Evolutionary conservation across 306 rosid species (phyloP).

Genomic region (Echinosophora koreensis): DNA sequence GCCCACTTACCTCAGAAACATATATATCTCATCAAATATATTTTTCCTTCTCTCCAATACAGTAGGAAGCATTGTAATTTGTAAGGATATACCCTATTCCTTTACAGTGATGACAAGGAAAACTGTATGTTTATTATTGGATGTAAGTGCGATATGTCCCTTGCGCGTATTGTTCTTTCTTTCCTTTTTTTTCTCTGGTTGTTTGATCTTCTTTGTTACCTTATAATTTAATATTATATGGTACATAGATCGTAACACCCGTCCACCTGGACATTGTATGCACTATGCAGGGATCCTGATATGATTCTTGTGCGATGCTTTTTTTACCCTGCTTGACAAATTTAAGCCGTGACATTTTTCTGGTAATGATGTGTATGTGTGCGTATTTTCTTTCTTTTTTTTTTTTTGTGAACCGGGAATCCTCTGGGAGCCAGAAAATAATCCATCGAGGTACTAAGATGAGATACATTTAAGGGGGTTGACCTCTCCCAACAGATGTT

Average conservation of each 20-base stretch:
- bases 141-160: background rate
- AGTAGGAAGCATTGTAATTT: background rate
- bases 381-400: background rate
- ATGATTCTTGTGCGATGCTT: background rate
- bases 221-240: background rate
- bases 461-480: no score
- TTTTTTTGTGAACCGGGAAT: no score
- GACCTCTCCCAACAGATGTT: no score
- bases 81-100: background rate
- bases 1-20: no score
- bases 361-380: background rate
- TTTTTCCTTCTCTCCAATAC: background rate
- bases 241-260: no score
- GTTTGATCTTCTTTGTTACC: background rate
- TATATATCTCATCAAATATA: no score
- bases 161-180: background rate
- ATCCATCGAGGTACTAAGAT: no score
- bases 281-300: background rate
- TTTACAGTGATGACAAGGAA: constrained; percentile 3
- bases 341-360: background rate
- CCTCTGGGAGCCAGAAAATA: no score
- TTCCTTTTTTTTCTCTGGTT: background rate
- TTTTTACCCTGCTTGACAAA: background rate
- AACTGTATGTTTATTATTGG: constrained; percentile 18
- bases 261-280: background rate